These are phyloP conservation scores for Grigorovia humatica DNA, from an alignment of 805 yeast species.

Conservation along the genomic window DNA sequence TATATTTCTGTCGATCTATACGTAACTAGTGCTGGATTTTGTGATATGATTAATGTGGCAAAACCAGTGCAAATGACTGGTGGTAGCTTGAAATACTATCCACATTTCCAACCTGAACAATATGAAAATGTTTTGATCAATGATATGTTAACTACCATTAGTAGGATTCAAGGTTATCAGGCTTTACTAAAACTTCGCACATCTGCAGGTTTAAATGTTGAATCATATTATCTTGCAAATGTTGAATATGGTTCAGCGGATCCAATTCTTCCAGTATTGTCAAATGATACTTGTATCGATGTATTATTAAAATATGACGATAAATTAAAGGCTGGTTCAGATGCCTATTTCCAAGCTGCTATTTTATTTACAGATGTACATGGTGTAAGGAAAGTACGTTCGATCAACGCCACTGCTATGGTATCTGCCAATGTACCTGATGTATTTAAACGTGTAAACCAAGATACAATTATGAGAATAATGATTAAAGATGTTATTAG, in stretches of 20 bases:
- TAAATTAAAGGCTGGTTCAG: constrained; percentile 48
- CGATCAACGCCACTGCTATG: constrained; percentile 73
- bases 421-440: constrained; percentile 65
- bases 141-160: constrained; percentile 45
- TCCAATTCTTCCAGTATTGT: constrained; percentile 60
- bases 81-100: constrained; percentile 57
- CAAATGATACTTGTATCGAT: constrained; percentile 53
- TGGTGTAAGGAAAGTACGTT: constrained; percentile 77
- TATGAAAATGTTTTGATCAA: constrained; percentile 61
- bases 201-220: constrained; percentile 77
- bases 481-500: constrained; percentile 40
- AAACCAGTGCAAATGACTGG: constrained; percentile 56
- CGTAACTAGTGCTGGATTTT: constrained; percentile 51
- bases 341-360: constrained; percentile 88
- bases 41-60: constrained; percentile 69
- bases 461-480: constrained; percentile 49
- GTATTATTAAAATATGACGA: constrained; percentile 73
- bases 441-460: constrained; percentile 71
- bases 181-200: constrained; percentile 78
- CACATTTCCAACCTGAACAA: constrained; percentile 52
- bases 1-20: constrained; percentile 73
- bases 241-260: constrained; percentile 38
- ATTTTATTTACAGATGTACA: constrained; percentile 66
- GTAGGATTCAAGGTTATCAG: constrained; percentile 56
- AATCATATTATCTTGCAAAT: constrained; percentile 59